These are phyloP conservation scores for Theileria sp. DNA, from an alignment of 169 alveolate species.

Conservation along the genomic window DNA sequence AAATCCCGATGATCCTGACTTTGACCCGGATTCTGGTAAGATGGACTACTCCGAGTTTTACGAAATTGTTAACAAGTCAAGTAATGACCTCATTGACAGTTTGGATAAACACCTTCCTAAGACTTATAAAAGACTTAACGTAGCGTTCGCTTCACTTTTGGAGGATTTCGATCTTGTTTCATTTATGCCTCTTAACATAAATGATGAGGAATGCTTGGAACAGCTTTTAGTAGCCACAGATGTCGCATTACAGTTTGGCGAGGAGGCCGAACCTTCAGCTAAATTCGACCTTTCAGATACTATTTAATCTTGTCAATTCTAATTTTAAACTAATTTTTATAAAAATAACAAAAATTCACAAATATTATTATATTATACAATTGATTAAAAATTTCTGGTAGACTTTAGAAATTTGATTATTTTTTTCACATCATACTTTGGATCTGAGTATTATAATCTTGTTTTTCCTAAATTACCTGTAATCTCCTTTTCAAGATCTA, in stretches of 20 bases:
- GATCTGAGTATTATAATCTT: neutral
- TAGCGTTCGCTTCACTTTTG: conserved; percentile 74
- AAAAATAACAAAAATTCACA: too few species aligned
- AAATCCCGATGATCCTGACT: conserved; percentile 7
- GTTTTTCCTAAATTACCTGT: conserved; percentile 15
- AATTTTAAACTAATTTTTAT: neutral
- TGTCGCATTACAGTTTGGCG: conserved; percentile 75
- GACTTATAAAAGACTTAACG: conserved; percentile 66
- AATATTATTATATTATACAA: neutral
- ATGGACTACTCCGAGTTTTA: conserved; percentile 44
- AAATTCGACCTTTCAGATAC: conserved; percentile 71
- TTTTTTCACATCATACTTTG: conserved; percentile 23
- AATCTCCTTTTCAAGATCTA: conserved; percentile 12
- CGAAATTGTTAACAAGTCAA: conserved; percentile 41
- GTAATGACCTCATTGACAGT: conserved; percentile 56
- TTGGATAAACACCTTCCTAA: conserved; percentile 67
- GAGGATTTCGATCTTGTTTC: conserved; percentile 76
- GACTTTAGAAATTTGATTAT: conserved; percentile 6
- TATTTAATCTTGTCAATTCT: conserved; percentile 4
- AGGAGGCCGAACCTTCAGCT: conserved; percentile 77
- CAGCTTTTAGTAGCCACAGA: conserved; percentile 72
- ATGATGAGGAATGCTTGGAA: conserved; percentile 75
- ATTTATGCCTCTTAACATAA: conserved; percentile 73
- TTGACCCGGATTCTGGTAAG: conserved; percentile 13
- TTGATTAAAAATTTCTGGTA: neutral